Evolutionary conservation across 768 basidiomycete species (phyloP).

Genomic region (Fistulinella prunicolor): DNA sequence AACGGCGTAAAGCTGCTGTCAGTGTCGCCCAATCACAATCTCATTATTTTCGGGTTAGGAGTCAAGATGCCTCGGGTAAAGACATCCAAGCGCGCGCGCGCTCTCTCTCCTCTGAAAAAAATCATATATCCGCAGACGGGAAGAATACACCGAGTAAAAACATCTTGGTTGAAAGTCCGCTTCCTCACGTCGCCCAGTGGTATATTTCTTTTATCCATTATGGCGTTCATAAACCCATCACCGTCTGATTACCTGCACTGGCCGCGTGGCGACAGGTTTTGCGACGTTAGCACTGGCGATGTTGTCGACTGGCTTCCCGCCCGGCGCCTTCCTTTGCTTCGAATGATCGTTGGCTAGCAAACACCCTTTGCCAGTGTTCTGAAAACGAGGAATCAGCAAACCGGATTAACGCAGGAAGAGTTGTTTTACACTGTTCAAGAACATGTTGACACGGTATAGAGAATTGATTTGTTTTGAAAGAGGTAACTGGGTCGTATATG

Average conservation of each 20-base stretch:
- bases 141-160: too few species aligned
- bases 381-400: constrained; percentile 2
- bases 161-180: not conserved
- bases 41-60: too few species aligned
- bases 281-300: constrained; percentile 2
- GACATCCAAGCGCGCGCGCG: too few species aligned
- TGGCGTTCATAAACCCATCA: not conserved
- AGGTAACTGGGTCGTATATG: not conserved
- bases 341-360: not conserved
- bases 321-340: not conserved
- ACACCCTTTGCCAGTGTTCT: not conserved
- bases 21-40: not conserved
- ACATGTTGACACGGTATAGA: constrained; percentile 2
- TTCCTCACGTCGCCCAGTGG: not conserved
- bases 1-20: not conserved
- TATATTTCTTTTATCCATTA: not conserved
- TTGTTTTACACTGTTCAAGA: not conserved
- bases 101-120: too few species aligned
- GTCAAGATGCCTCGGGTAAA: too few species aligned
- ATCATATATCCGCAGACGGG: too few species aligned
- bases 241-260: constrained; percentile 2
- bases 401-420: not conserved
- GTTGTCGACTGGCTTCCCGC: constrained; percentile 6
- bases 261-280: constrained; percentile 3
- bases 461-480: not conserved